Percentiles rank a stretch among this genome's conserved stretches.
Conservation (phyloP, 768 basidiomycete species). For the Panaeolus cyanescens region DNA sequence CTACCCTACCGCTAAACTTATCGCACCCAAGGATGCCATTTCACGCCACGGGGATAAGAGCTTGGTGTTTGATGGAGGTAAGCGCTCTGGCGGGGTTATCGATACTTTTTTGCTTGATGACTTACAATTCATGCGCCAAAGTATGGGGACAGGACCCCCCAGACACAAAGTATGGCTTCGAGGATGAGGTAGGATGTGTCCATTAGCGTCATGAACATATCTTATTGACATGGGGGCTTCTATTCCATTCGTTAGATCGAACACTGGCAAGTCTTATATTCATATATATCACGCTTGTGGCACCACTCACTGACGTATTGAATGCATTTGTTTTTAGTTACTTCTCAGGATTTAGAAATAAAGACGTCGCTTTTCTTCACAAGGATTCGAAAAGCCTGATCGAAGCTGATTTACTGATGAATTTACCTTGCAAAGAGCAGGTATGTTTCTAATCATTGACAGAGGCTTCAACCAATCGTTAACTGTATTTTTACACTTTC, state of each 20-base stretch:
- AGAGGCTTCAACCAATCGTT: too few relatives aligned
- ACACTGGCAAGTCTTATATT: slow-evolving; percentile 38
- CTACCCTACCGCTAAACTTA: slow-evolving; percentile 72
- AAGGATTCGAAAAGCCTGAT: slow-evolving; percentile 68
- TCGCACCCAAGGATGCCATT: slow-evolving; percentile 62
- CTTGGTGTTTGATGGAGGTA: slow-evolving; percentile 66
- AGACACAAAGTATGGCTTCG: slow-evolving; percentile 74
- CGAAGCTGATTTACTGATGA: slow-evolving; percentile 82
- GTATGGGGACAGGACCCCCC: slow-evolving; percentile 67
- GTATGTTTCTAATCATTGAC: slow-evolving; percentile 28
- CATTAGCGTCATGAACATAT: too few relatives aligned
- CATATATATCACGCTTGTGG: not conserved
- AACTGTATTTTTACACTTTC: too few relatives aligned
- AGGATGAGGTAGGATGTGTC: slow-evolving; percentile 58
- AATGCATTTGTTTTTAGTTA: slow-evolving; percentile 40
- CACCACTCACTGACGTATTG: not conserved
- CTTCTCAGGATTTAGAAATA: slow-evolving; percentile 71
- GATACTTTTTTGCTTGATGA: not conserved
- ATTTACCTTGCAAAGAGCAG: slow-evolving; percentile 80
- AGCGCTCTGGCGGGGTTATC: slow-evolving; percentile 22
- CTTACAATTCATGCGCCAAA: slow-evolving; percentile 15
- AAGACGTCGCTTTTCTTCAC: slow-evolving; percentile 86
- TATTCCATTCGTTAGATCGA: slow-evolving; percentile 38
- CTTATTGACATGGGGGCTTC: not conserved
- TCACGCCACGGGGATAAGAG: slow-evolving; percentile 53